Conservation (phyloP, 768 basidiomycete species). For the Tricholoma hemisulphureum region DNA sequence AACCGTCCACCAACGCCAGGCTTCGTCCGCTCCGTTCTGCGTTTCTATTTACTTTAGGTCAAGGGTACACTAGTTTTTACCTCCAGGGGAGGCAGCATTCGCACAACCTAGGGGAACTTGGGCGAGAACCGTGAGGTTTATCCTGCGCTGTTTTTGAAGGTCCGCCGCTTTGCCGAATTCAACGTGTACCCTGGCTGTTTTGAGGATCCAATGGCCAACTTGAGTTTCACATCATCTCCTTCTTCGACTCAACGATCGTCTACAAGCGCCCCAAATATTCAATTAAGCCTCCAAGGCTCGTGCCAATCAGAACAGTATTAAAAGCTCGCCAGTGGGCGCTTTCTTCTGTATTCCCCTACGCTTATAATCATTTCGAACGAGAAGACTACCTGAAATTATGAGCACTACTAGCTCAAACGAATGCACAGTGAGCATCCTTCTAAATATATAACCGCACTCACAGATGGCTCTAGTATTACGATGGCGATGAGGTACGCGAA, state of each 20-base stretch:
- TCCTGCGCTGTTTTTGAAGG: background rate
- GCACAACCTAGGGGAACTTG: background rate
- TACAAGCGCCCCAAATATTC: background rate
- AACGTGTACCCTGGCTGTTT: background rate
- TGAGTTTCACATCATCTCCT: background rate
- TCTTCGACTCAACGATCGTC: background rate
- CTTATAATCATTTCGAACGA: background rate
- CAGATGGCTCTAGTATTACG: background rate
- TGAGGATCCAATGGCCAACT: background rate
- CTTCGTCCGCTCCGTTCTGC: background rate
- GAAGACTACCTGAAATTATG: background rate
- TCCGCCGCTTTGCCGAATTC: background rate
- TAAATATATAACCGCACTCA: background rate
- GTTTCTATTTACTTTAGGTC: background rate
- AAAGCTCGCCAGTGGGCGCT: background rate
- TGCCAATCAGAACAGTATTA: background rate
- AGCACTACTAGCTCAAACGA: background rate
- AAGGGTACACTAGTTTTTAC: background rate
- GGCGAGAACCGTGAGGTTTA: background rate
- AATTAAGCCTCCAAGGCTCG: background rate
- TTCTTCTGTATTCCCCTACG: background rate
- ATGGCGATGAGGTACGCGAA: constrained; percentile 2
- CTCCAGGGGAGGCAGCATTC: background rate
- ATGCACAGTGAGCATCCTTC: background rate
- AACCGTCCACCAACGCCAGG: background rate